A percentile compares a stretch with the other conserved stretches of the same genome.
Evolutionary conservation across 805 yeast genomes (phyloP).

Genomic region (Kodamaea jinghongensis): DNA sequence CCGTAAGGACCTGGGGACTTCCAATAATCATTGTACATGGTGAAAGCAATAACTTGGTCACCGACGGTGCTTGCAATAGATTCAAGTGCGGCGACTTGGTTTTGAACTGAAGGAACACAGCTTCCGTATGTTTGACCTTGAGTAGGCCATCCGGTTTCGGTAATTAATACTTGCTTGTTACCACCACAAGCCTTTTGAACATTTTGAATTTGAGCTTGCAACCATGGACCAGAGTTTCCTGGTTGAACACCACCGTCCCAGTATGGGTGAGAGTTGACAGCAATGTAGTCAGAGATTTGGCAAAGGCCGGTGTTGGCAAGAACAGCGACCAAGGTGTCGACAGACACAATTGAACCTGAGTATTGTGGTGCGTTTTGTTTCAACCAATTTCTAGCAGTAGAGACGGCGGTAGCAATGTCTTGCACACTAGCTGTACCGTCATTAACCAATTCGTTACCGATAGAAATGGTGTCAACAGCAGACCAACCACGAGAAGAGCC

Average conservation of each 20-base stretch:
- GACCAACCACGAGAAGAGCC: slow-evolving; percentile 55
- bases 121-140: slow-evolving; percentile 51
- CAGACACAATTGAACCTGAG: slow-evolving; percentile 58
- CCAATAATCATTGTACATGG: slow-evolving; percentile 65
- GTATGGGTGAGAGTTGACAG: slow-evolving; percentile 67
- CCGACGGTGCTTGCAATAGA: slow-evolving; percentile 48
- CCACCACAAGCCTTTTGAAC: slow-evolving; percentile 48
- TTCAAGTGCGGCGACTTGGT: slow-evolving; percentile 53
- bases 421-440: slow-evolving; percentile 45
- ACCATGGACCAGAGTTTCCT: slow-evolving; percentile 52
- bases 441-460: slow-evolving; percentile 67
- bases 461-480: slow-evolving; percentile 59
- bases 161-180: slow-evolving; percentile 47
- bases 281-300: slow-evolving; percentile 57
- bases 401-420: slow-evolving; percentile 47
- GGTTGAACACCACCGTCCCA: slow-evolving; percentile 58
- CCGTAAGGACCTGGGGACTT: slow-evolving; percentile 53
- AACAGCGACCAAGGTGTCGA: slow-evolving; percentile 65
- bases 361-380: slow-evolving; percentile 42
- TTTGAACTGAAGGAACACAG: slow-evolving; percentile 53
- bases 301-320: slow-evolving; percentile 50
- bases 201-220: slow-evolving; percentile 44
- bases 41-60: slow-evolving; percentile 53
- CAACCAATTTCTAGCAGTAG: slow-evolving; percentile 46
- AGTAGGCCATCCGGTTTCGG: slow-evolving; percentile 75